Evolutionary conservation across 2,329 filamentous ascomycete species (phyloP), one percentile per base, ranked within the genome.

Genomic region (Emericellopsis cladophorae): DNA sequence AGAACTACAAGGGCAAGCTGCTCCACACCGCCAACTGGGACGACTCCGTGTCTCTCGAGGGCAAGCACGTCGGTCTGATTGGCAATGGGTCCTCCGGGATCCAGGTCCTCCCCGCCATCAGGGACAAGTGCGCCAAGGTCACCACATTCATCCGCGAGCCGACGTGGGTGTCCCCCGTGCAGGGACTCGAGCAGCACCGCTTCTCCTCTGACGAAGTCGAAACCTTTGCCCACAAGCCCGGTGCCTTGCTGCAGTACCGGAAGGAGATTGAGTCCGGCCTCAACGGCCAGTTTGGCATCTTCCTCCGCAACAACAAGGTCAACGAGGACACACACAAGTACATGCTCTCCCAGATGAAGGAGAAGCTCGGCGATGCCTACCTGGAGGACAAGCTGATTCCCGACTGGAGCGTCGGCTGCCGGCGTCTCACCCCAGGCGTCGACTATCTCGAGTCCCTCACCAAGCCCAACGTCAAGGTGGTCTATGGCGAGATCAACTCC

Each of bases 331-430:
- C 57, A 10, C 59, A 59, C 46, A 51, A 52, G 18, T 60, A 65
- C 45, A 62, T 70, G 55, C 43, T 51, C 6, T 39, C 51, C 35
- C 54, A 62, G 43, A 67, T 64, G 63, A 59, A 53, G 42, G 53
- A 56, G 44, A 58, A 55, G 46, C 51, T 62, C 23, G 41, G 49
- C 11, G 63, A 76, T 47, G 59, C 68, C 45, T 53, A 54, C 40
- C 68, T 76, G 9, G 69, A 68, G 55, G 59, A 67, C 41, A 60
- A 63, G 18, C 51, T 76, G 12, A 72, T 74, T 35, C 72, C 72
- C 0, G 54, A 62, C 16, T 72, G 62, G 21, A 61, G 67, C 1
- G 54, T 73, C 0, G 69, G 69, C 0, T 69, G 63, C 46, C 60
- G 66, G 42, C 58, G 69, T 34, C 15, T 72, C 48, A 75, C 69